phyloP scores from a whole-genome alignment of 352 stramenopile species.

The Saprolegnia parasitica region DNA sequence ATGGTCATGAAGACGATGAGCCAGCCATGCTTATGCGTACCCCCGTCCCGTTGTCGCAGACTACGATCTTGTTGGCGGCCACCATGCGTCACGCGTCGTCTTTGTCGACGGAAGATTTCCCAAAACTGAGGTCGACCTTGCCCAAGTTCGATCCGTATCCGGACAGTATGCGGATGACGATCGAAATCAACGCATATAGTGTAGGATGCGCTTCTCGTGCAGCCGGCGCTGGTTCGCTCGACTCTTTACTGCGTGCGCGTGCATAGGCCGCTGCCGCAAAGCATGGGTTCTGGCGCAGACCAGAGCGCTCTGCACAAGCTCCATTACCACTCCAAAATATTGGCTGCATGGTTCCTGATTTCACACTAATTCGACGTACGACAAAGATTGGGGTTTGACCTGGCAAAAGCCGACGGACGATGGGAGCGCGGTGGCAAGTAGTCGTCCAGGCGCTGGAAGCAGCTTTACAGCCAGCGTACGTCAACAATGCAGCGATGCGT shows the following conservation, averaged over 20 bases:
- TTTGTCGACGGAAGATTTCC: slow-evolving; percentile 11
- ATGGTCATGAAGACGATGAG: slow-evolving; percentile 13
- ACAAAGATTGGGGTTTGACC: not conserved
- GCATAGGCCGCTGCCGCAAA: too few relatives aligned
- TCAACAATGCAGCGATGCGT: not conserved
- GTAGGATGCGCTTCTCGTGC: too few relatives aligned
- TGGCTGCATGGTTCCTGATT: too few relatives aligned
- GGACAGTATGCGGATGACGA: not conserved
- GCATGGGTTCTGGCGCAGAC: too few relatives aligned
- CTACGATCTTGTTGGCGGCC: slow-evolving; percentile 82
- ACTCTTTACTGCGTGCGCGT: too few relatives aligned
- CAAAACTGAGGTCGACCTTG: slow-evolving; percentile 27
- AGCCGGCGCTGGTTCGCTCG: too few relatives aligned
- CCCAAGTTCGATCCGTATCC: not conserved
- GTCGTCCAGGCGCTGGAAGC: not conserved
- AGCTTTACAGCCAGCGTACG: not conserved
- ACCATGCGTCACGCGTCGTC: slow-evolving; percentile 54
- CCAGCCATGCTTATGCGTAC: slow-evolving; percentile 42
- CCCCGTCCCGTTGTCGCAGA: slow-evolving; percentile 85
- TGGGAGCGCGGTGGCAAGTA: not conserved
- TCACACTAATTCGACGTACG: not conserved
- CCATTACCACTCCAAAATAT: too few relatives aligned
- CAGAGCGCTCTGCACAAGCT: too few relatives aligned
- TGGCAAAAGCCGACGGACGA: not conserved
- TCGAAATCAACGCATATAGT: too few relatives aligned